Percentiles rank a stretch among this genome's conserved stretches.
Evolutionary conservation across 345 rosid genomes (phyloP).

Genomic region (Salix dunnii): DNA sequence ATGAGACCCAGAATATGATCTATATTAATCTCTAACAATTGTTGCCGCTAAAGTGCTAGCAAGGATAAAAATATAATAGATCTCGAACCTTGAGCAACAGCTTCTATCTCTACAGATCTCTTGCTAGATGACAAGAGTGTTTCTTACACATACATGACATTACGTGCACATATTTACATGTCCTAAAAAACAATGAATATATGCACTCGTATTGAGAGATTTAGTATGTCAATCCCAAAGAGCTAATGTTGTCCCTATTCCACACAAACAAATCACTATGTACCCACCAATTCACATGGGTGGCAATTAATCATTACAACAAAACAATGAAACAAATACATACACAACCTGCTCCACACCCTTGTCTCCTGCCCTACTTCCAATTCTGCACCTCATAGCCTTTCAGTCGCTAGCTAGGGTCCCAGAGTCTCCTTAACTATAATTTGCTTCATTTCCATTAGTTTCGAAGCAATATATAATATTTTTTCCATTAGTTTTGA

Average conservation of each 20-base stretch:
- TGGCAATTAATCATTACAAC: constrained; percentile 33
- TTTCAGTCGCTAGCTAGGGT: not conserved
- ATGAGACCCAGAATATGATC: too few relatives aligned
- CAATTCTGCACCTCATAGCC: constrained; percentile 5
- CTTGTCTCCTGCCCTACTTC: constrained; percentile 29
- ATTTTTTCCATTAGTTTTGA: not conserved
- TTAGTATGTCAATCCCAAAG: not conserved
- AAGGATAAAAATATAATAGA: not conserved
- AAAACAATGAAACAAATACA: constrained; percentile 24
- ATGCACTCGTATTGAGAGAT: not conserved
- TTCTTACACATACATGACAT: not conserved
- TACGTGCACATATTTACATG: not conserved
- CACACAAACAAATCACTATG: constrained; percentile 23
- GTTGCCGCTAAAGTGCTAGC: too few relatives aligned
- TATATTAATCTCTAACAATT: too few relatives aligned
- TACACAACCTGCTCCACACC: constrained; percentile 16
- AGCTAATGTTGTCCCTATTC: constrained; percentile 21
- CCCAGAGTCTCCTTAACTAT: not conserved
- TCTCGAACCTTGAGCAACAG: not conserved
- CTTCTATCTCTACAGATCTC: not conserved
- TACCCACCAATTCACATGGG: constrained; percentile 38
- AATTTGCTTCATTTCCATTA: not conserved
- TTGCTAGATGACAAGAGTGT: not conserved
- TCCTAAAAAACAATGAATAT: not conserved
- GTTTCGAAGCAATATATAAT: not conserved